Percentiles rank a stretch among this genome's conserved stretches.
These are phyloP conservation scores for Bipolaris gigantea DNA, from an alignment of 2,329 filamentous ascomycete species.

Conservation along the genomic window DNA sequence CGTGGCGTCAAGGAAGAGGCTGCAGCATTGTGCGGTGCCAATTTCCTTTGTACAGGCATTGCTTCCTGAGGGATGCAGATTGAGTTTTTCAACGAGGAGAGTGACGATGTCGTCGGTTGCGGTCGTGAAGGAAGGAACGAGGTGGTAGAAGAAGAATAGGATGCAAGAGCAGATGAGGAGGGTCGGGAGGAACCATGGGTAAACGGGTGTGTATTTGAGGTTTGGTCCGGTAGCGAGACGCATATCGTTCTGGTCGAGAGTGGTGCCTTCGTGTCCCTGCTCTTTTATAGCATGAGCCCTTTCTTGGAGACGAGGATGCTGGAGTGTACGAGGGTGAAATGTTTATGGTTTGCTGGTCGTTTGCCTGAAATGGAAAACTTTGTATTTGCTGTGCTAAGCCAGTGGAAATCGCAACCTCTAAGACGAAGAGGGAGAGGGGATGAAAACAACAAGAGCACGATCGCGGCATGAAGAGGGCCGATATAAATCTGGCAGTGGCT, in stretches of 20 bases:
- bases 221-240: background rate
- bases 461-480: background rate
- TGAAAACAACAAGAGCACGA: background rate
- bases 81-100: background rate
- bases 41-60: conserved; percentile 5
- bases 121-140: conserved; percentile 3
- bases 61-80: background rate
- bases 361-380: background rate
- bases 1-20: conserved; percentile 1
- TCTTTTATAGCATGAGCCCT: background rate
- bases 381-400: background rate
- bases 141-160: conserved; percentile 14
- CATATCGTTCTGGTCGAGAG: background rate
- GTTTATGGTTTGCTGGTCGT: background rate
- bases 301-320: background rate
- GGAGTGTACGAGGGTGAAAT: background rate
- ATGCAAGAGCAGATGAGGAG: conserved; percentile 7
- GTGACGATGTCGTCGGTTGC: background rate
- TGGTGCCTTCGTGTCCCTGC: background rate
- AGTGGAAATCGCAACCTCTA: background rate
- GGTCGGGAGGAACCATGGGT: background rate
- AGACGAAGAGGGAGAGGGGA: background rate
- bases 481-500: background rate
- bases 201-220: background rate
- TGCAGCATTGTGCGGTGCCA: conserved; percentile 3